Evolutionary conservation across 202 grass and related monocot genomes (phyloP).

Genomic region (Eragrostis tef): DNA sequence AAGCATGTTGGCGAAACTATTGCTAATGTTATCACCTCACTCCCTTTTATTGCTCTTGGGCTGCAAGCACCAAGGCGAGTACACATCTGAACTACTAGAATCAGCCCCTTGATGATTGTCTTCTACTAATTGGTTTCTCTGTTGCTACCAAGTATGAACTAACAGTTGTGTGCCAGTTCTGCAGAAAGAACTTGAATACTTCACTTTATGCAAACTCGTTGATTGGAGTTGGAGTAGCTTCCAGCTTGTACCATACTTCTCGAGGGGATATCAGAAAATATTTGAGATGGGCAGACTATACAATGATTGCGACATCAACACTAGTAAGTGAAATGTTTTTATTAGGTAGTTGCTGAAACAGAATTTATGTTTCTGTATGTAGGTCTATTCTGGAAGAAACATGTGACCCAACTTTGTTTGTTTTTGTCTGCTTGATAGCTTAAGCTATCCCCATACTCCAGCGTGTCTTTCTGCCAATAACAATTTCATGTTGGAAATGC

Average conservation of each 20-base stretch:
- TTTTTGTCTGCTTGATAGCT: constrained; percentile 11
- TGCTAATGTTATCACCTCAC: constrained; percentile 85
- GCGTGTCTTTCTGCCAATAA: neutral
- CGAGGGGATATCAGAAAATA: constrained; percentile 81
- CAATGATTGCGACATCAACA: constrained; percentile 92
- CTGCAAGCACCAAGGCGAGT: constrained; percentile 74
- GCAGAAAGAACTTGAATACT: constrained; percentile 83
- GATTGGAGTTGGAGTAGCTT: constrained; percentile 93
- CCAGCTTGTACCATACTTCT: constrained; percentile 85
- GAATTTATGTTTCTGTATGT: neutral
- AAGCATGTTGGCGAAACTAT: constrained; percentile 70
- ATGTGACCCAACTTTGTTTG: constrained; percentile 1
- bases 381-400: constrained; percentile 17
- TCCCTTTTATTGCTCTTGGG: constrained; percentile 86
- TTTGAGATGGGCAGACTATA: constrained; percentile 92
- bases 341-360: neutral
- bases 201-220: constrained; percentile 85
- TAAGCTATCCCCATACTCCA: neutral
- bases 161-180: constrained; percentile 63
- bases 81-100: constrained; percentile 6
- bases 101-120: neutral
- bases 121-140: constrained; percentile 23
- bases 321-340: constrained; percentile 60
- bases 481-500: neutral
- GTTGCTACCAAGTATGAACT: constrained; percentile 50